Conservation (phyloP, 1,284 basidiomycete genomes). For the Heliocybe sulcata region DNA sequence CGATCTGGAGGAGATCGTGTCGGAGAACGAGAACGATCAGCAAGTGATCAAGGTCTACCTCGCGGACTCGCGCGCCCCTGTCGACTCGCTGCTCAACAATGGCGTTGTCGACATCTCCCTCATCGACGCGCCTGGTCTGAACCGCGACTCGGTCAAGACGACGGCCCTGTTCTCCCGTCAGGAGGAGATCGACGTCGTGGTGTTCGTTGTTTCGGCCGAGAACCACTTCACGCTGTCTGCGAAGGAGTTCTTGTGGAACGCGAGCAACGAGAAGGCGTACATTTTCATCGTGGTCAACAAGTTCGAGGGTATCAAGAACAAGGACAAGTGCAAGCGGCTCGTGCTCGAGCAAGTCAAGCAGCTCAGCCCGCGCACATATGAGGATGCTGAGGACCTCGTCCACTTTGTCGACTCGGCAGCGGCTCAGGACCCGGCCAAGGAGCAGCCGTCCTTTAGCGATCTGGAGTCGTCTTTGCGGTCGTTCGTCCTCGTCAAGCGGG, state of each 20-base stretch:
- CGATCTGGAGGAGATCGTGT: constrained; percentile 78
- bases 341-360: constrained; percentile 95
- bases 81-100: constrained; percentile 88
- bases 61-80: constrained; percentile 62
- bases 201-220: constrained; percentile 97
- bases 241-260: constrained; percentile 91
- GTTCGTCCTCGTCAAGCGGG: constrained; percentile 93
- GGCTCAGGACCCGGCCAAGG: constrained; percentile 55
- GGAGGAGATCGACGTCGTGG: constrained; percentile 97
- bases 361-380: constrained; percentile 87
- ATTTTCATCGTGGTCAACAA: constrained; percentile 99
- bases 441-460: constrained; percentile 73
- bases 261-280: constrained; percentile 96
- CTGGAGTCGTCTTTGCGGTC: constrained; percentile 91
- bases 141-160: constrained; percentile 93
- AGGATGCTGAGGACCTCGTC: constrained; percentile 89
- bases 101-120: constrained; percentile 97
- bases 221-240: constrained; percentile 98
- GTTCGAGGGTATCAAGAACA: constrained; percentile 93
- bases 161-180: constrained; percentile 95
- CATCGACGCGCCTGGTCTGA: constrained; percentile 97
- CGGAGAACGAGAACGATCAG: constrained; percentile 69
- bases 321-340: constrained; percentile 84
- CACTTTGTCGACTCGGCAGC: constrained; percentile 95
- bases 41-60: constrained; percentile 83